Evolutionary conservation across 1,284 basidiomycete species (phyloP).

Genomic region (Grifola frondosa): DNA sequence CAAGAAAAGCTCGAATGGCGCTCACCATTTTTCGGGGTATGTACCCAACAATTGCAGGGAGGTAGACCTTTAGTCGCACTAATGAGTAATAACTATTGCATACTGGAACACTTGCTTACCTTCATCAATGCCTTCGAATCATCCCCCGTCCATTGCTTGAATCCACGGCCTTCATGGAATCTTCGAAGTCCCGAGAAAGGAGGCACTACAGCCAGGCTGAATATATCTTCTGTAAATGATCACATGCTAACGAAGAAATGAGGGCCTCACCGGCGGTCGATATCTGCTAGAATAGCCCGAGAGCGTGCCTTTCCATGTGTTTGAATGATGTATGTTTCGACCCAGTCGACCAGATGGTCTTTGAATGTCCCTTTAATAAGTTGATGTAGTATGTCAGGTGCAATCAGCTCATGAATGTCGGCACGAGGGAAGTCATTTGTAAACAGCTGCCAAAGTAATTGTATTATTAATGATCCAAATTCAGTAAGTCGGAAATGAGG

Average conservation of each 20-base stretch:
- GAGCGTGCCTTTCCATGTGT: conserved; percentile 5
- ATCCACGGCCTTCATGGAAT: conserved; percentile 19
- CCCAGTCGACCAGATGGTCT: conserved; percentile 22
- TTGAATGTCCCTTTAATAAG: conserved; percentile 13
- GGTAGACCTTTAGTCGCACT: conserved; percentile 11
- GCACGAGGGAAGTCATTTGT: conserved; percentile 10
- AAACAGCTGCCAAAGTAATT: conserved; percentile 6
- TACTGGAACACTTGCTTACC: conserved; percentile 1
- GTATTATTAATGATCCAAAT: neutral
- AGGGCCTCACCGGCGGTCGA: conserved; percentile 20
- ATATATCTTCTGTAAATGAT: conserved; percentile 1
- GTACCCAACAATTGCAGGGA: conserved; percentile 14
- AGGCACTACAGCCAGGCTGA: conserved; percentile 14
- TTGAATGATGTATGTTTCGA: conserved; percentile 1
- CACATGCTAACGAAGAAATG: neutral
- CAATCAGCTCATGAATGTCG: conserved; percentile 7
- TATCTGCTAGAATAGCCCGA: conserved; percentile 8
- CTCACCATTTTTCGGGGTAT: conserved; percentile 11
- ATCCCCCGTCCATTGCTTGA: conserved; percentile 27
- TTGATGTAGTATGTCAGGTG: conserved; percentile 5
- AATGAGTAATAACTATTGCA: neutral
- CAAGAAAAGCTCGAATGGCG: conserved; percentile 11
- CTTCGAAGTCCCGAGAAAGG: conserved; percentile 16
- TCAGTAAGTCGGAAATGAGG: too few relatives aligned
- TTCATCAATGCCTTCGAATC: conserved; percentile 25